A percentile compares a stretch with the other conserved stretches of the same genome.
Evolutionary conservation across 2,329 filamentous ascomycete species (phyloP).

Genomic region (Pseudogymnoascus sp.): DNA sequence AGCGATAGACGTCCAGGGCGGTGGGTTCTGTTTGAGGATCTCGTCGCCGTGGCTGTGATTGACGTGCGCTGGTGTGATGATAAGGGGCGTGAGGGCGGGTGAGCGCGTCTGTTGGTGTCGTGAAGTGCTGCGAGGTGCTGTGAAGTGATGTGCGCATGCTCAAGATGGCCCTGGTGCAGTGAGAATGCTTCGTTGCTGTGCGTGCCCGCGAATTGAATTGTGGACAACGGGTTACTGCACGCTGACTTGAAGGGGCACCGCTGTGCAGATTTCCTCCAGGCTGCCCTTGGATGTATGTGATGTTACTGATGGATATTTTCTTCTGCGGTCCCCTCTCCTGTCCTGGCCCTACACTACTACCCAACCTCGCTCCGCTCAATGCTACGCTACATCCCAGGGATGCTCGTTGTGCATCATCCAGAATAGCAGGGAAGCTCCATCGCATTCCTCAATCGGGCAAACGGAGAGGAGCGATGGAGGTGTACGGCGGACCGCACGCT

Average conservation of each 20-base stretch:
- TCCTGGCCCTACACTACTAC: background rate
- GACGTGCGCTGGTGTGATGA: background rate
- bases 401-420: background rate
- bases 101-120: background rate
- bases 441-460: background rate
- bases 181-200: background rate
- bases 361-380: background rate
- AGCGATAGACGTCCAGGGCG: background rate
- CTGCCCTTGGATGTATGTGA: background rate
- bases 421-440: background rate
- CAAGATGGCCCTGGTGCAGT: background rate
- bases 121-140: background rate
- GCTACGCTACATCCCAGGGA: background rate
- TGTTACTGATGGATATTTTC: background rate
- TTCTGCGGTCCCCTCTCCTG: background rate
- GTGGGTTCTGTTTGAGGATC: background rate
- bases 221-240: background rate
- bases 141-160: background rate
- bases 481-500: background rate
- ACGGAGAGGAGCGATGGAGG: background rate
- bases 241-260: background rate
- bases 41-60: background rate
- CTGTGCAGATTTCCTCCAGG: background rate
- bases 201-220: background rate
- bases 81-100: background rate